A percentile compares a stretch with the other conserved stretches of the same genome.
Evolutionary conservation across 1,284 basidiomycete genomes (phyloP).

Genomic region (Neotropicomus parvogracilis): DNA sequence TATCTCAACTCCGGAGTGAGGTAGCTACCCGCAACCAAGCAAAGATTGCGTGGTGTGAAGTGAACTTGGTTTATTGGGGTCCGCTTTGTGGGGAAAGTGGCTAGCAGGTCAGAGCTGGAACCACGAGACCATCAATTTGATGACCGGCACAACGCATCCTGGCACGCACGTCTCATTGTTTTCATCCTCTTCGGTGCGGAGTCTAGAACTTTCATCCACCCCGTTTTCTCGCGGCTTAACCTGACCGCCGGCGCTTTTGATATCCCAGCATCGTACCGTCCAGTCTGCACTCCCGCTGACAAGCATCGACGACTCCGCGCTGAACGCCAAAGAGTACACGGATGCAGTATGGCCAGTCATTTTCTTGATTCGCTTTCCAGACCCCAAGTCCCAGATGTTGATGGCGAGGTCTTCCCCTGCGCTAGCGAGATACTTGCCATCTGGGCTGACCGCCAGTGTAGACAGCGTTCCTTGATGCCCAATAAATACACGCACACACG

Average conservation of each 20-base stretch:
- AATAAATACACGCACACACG: conserved; percentile 91
- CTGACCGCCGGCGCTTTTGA: conserved; percentile 74
- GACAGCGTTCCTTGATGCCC: conserved; percentile 94
- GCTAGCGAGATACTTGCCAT: conserved; percentile 90
- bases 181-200: conserved; percentile 45
- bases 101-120: conserved; percentile 77
- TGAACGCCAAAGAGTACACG: conserved; percentile 89
- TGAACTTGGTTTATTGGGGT: conserved; percentile 91
- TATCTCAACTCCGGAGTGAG: conserved; percentile 55
- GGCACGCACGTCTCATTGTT: conserved; percentile 58
- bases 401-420: conserved; percentile 92
- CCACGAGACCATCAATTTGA: conserved; percentile 1
- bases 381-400: conserved; percentile 94
- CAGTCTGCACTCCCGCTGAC: conserved; percentile 90
- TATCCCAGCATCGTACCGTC: conserved; percentile 97
- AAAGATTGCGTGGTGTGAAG: conserved; percentile 92
- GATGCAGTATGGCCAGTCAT: conserved; percentile 93
- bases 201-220: conserved; percentile 30
- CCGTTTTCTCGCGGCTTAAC: conserved; percentile 56
- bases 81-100: conserved; percentile 92
- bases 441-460: conserved; percentile 85
- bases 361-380: conserved; percentile 91
- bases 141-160: neutral
- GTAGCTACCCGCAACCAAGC: conserved; percentile 80
- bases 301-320: conserved; percentile 85